Evolutionary conservation across 164 flowering plant genomes (phyloP).

Genomic region (Stephania cephalantha): DNA sequence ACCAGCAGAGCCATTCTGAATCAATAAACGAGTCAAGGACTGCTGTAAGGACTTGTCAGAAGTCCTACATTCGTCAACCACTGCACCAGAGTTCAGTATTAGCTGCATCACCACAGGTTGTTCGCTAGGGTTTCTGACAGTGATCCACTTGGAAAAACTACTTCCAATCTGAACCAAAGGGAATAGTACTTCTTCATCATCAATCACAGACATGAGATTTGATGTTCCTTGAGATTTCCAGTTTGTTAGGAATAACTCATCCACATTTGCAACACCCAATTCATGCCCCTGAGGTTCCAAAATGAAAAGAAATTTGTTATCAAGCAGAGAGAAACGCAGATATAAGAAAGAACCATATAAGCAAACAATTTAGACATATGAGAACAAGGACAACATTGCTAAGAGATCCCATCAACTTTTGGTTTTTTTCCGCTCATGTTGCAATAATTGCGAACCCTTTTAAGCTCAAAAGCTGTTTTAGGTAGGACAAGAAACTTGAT

Average conservation of each 20-base stretch:
- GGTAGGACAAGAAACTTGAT: not conserved
- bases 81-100: slow-evolving; percentile 56
- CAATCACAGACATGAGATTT: slow-evolving; percentile 53
- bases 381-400: not conserved
- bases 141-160: slow-evolving; percentile 49
- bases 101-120: slow-evolving; percentile 75
- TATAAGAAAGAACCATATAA: not conserved
- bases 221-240: slow-evolving; percentile 65
- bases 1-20: slow-evolving; percentile 20
- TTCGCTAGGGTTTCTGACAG: slow-evolving; percentile 65
- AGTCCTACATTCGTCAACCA: slow-evolving; percentile 49
- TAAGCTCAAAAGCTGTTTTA: not conserved
- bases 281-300: slow-evolving; percentile 28
- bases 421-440: not conserved
- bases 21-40: slow-evolving; percentile 27
- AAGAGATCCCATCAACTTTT: not conserved
- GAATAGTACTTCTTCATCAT: slow-evolving; percentile 54
- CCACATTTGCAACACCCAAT: slow-evolving; percentile 36
- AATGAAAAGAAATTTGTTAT: slow-evolving; percentile 2
- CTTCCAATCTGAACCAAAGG: slow-evolving; percentile 57
- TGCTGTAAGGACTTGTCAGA: slow-evolving; percentile 28
- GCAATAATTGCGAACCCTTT: not conserved
- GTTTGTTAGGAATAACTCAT: slow-evolving; percentile 50
- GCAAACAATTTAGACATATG: not conserved
- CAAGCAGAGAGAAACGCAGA: slow-evolving; percentile 3